Evolutionary conservation across 2,329 filamentous ascomycete species (phyloP).

Genomic region (Apiospora saccharicola): DNA sequence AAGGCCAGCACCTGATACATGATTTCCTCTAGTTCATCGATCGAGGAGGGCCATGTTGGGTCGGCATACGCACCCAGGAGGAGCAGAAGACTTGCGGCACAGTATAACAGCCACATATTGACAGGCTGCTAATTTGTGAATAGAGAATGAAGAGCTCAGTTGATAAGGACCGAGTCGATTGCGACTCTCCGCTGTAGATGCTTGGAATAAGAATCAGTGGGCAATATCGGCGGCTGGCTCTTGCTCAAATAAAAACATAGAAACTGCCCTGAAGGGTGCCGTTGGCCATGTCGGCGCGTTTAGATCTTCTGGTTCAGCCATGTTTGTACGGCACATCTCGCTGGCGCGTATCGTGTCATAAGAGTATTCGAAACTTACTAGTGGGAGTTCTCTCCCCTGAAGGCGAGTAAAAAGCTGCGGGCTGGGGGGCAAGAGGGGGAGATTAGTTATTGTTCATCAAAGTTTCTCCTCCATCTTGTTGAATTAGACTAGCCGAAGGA

Average conservation of each 20-base stretch:
- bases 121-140: not conserved
- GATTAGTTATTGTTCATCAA: not conserved
- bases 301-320: not conserved
- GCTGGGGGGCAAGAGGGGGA: not conserved
- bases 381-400: not conserved
- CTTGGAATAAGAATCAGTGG: not conserved
- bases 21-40: slow-evolving; percentile 70
- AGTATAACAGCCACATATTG: slow-evolving; percentile 29
- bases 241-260: not conserved
- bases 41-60: slow-evolving; percentile 66
- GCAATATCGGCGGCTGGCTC: not conserved
- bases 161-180: not conserved
- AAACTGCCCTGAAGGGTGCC: not conserved
- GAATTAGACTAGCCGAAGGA: not conserved
- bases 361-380: not conserved
- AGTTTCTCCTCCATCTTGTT: not conserved
- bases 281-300: not conserved
- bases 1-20: slow-evolving; percentile 66
- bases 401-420: not conserved
- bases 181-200: not conserved
- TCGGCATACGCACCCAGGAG: slow-evolving; percentile 47
- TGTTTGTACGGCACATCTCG: not conserved
- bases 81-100: slow-evolving; percentile 45
- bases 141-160: not conserved
- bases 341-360: not conserved